Base-by-base conservation (phyloP, 805 yeast species). In the Candida parachauliodes region DNA sequence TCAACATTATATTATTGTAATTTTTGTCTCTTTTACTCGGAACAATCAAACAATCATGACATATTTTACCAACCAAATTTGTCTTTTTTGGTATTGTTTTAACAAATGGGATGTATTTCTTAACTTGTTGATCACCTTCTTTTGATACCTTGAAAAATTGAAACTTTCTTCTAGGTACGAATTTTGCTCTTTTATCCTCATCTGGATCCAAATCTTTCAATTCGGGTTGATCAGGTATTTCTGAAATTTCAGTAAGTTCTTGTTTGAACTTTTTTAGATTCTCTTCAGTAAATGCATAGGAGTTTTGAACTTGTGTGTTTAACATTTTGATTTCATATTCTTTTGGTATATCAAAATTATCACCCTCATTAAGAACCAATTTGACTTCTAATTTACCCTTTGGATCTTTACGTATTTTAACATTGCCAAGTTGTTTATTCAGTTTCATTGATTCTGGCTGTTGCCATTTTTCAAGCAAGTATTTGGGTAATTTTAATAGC, bases 21-120 rank as follows among this genome's bases (percentile, higher is more conserved):
- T 83, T 82, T 20, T 76, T 72, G 52, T 88, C 95, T 30, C 69
- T 65, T 51, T 79, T 76, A 4, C 88, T 77, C 9, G 98, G 97
- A 36, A 83, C 76, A 15, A 87, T 81, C 50, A 83, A 86, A 59
- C 97, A 89, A 56, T 93, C 98, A 57, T 93, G 97, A 40, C 82
- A 84, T 20, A 91, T 81, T 25, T 88, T 86, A 26, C 98, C 98
- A 9, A 79, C 74, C 24, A 93, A 61, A 2, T 88, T 76, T 0
- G 98, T 89, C 51, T 86, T 85, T 80, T 66, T 88, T 0, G 96
- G 95, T 39, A 88, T 86, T 1, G 95, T 85, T 58, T 82, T 84
- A 9, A 87, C 89, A 57, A 78, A 86, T 9, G 95, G 95, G n/a
- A 82, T 74, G 44, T 69, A 76, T 51, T 80, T 59, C 37, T 47